Conservation (phyloP, 106 monocot genomes). For the Narthecium ossifragum region DNA sequence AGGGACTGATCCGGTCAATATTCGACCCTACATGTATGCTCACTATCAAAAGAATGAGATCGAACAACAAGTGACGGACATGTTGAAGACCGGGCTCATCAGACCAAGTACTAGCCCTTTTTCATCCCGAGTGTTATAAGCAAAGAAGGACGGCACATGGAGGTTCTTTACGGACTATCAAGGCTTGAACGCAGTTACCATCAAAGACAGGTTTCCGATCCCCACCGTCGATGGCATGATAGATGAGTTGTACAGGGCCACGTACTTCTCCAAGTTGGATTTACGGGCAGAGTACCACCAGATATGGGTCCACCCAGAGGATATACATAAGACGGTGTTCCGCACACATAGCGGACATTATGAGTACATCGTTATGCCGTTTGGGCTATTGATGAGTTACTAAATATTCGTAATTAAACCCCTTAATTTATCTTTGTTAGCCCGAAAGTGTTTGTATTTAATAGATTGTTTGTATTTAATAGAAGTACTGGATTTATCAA, state of each 20-base stretch:
- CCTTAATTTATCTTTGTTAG: no score
- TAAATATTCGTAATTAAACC: no score
- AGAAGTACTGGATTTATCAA: no score
- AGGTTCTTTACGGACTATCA: neutral
- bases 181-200: neutral
- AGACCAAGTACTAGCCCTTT: neutral
- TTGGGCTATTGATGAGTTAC: no score
- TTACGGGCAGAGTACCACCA: neutral
- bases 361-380: no score
- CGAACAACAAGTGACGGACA: neutral
- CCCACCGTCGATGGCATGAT: neutral
- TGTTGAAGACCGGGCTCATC: neutral
- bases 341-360: no score
- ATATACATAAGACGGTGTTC: neutral
- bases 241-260: neutral
- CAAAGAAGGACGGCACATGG: conserved; percentile 3
- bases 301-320: neutral
- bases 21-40: neutral
- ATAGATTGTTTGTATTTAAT: no score
- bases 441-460: no score
- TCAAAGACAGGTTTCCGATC: neutral
- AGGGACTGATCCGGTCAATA: neutral
- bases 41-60: neutral
- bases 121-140: neutral
- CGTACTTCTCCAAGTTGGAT: neutral